Percentiles rank a stretch among this genome's conserved stretches.
These are phyloP conservation scores for Gardenia jasminoides DNA, from an alignment of 257 asterid genomes.

Conservation along the genomic window DNA sequence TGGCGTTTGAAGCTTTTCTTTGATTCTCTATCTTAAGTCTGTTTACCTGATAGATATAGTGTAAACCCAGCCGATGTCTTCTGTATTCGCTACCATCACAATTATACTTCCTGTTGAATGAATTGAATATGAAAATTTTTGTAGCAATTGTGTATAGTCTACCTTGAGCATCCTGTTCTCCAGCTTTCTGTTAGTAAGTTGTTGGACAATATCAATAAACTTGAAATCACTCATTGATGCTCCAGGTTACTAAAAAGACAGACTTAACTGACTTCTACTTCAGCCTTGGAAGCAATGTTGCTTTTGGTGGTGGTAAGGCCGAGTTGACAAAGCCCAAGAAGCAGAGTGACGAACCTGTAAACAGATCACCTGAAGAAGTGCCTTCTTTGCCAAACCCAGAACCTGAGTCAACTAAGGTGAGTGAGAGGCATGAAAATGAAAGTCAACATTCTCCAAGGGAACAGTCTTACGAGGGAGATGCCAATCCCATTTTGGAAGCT, in stretches of 20 bases:
- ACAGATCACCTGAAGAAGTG: slow-evolving; percentile 32
- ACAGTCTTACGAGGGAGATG: slow-evolving; percentile 23
- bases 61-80: too few species aligned
- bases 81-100: not conserved
- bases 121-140: not conserved
- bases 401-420: slow-evolving; percentile 35
- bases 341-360: slow-evolving; percentile 34
- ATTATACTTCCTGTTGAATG: not conserved
- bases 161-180: not conserved
- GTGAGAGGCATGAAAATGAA: slow-evolving; percentile 29
- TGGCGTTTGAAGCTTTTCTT: not conserved
- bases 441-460: slow-evolving; percentile 39
- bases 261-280: slow-evolving; percentile 85
- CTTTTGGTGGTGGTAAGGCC: slow-evolving; percentile 73
- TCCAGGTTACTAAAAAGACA: slow-evolving; percentile 78
- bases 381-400: slow-evolving; percentile 30
- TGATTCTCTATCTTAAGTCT: not conserved
- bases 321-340: slow-evolving; percentile 40
- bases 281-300: slow-evolving; percentile 67
- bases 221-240: slow-evolving; percentile 8
- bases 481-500: slow-evolving; percentile 37
- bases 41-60: too few species aligned
- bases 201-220: not conserved
- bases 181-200: not conserved
- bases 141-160: not conserved